phyloP scores from a whole-genome alignment of 1,284 basidiomycete genomes.

The Bjerkandera adusta region DNA sequence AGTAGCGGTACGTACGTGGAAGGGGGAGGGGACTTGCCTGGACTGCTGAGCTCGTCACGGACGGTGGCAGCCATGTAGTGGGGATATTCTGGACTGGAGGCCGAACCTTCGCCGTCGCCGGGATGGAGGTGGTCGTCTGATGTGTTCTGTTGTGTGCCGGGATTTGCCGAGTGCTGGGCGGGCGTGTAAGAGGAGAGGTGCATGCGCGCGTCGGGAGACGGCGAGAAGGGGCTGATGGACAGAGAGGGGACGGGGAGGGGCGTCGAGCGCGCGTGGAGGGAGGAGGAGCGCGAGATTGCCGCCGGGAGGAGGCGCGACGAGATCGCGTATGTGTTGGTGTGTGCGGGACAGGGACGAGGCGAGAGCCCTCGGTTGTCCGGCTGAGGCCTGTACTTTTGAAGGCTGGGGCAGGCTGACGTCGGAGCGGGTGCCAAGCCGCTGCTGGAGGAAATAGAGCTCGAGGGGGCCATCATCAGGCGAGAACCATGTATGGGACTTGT shows the following conservation, averaged over 20 bases:
- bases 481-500: constrained; percentile 14
- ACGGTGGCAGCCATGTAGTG: constrained; percentile 12
- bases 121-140: constrained; percentile 21
- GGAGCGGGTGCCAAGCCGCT: constrained; percentile 16
- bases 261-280: constrained; percentile 7
- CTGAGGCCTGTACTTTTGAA: constrained; percentile 16
- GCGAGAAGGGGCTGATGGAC: background rate
- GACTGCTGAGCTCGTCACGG: constrained; percentile 19
- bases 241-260: background rate
- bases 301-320: constrained; percentile 4
- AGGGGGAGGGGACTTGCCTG: constrained; percentile 20
- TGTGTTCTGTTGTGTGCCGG: constrained; percentile 18
- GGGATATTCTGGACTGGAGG: constrained; percentile 24
- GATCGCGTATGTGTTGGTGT: constrained; percentile 9
- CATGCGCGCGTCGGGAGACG: constrained; percentile 18
- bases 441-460: constrained; percentile 16
- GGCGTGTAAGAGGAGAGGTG: constrained; percentile 21
- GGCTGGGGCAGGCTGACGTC: constrained; percentile 14
- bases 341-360: constrained; percentile 1
- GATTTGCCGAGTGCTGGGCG: constrained; percentile 22
- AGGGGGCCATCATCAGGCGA: constrained; percentile 10
- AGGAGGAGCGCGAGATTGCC: constrained; percentile 5
- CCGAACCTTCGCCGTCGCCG: constrained; percentile 26
- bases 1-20: background rate
- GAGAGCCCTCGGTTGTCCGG: no score